Percentiles rank a stretch among this genome's conserved stretches.
Conservation (phyloP, 2,329 filamentous ascomycete species). For the Nemania abortiva region DNA sequence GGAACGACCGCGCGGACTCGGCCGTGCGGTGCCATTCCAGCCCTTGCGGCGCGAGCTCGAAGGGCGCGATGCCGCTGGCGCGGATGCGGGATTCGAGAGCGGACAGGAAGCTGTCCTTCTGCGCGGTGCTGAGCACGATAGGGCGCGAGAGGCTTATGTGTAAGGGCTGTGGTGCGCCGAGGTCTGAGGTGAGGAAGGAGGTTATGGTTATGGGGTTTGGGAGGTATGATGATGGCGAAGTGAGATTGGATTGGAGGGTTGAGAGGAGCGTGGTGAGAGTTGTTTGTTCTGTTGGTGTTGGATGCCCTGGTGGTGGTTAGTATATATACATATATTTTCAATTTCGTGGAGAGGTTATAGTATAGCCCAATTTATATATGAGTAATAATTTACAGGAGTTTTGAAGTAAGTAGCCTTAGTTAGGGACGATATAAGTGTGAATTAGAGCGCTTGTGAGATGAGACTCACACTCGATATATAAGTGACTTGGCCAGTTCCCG, state of each 20-base stretch:
- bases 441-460: conserved; percentile 1
- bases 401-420: not conserved
- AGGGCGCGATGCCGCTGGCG: conserved; percentile 55
- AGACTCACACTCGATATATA: conserved; percentile 90
- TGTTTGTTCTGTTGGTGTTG: conserved; percentile 56
- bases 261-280: conserved; percentile 60
- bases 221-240: conserved; percentile 19
- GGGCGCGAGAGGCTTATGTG: conserved; percentile 93
- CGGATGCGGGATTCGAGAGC: conserved; percentile 57
- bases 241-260: conserved; percentile 52
- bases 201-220: conserved; percentile 52
- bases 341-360: not conserved
- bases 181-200: conserved; percentile 80
- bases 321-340: not conserved
- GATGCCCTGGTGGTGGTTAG: conserved; percentile 46
- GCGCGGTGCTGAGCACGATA: conserved; percentile 77
- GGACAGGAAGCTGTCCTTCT: conserved; percentile 76
- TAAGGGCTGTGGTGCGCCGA: conserved; percentile 81
- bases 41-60: conserved; percentile 55
- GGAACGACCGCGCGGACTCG: conserved; percentile 80
- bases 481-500: conserved; percentile 92
- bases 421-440: not conserved
- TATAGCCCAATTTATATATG: not conserved
- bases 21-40: conserved; percentile 65
- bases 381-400: not conserved